These are phyloP conservation scores for Zasmidium cellare DNA, from an alignment of 2,329 filamentous ascomycete species.

Conservation along the genomic window DNA sequence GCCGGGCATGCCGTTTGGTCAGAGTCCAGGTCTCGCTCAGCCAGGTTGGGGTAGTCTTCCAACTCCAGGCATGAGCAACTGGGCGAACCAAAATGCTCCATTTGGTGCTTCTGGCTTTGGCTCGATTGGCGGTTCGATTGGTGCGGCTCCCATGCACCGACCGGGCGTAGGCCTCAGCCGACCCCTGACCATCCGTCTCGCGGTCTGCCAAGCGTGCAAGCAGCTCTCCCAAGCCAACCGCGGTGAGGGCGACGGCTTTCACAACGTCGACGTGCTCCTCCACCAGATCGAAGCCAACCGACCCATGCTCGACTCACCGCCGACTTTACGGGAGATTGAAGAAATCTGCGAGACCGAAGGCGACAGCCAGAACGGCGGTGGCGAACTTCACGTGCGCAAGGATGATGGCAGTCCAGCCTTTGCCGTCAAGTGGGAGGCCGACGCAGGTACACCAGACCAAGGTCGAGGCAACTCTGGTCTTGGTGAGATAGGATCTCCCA, in stretches of 20 bases:
- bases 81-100: slow-evolving; percentile 39
- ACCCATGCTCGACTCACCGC: slow-evolving; percentile 57
- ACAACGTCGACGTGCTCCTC: slow-evolving; percentile 65
- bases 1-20: slow-evolving; percentile 43
- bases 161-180: slow-evolving; percentile 41
- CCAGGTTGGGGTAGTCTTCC: slow-evolving; percentile 42
- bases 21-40: slow-evolving; percentile 35
- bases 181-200: slow-evolving; percentile 67
- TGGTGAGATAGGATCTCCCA: slow-evolving; percentile 51
- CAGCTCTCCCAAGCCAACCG: slow-evolving; percentile 48
- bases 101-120: slow-evolving; percentile 50
- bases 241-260: slow-evolving; percentile 59
- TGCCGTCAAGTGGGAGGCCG: slow-evolving; percentile 45
- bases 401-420: slow-evolving; percentile 34
- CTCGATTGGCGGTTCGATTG: slow-evolving; percentile 8
- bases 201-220: slow-evolving; percentile 79
- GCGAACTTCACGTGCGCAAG: slow-evolving; percentile 72
- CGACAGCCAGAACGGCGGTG: slow-evolving; percentile 80
- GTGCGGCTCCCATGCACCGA: slow-evolving; percentile 43
- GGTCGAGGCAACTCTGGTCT: slow-evolving; percentile 30
- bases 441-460: slow-evolving; percentile 30
- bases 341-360: slow-evolving; percentile 91
- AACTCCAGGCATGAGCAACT: slow-evolving; percentile 36
- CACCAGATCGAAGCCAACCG: slow-evolving; percentile 65
- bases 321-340: slow-evolving; percentile 67